Conservation (phyloP, 1,284 basidiomycete species). For the Ustilago bromivora region DNA sequence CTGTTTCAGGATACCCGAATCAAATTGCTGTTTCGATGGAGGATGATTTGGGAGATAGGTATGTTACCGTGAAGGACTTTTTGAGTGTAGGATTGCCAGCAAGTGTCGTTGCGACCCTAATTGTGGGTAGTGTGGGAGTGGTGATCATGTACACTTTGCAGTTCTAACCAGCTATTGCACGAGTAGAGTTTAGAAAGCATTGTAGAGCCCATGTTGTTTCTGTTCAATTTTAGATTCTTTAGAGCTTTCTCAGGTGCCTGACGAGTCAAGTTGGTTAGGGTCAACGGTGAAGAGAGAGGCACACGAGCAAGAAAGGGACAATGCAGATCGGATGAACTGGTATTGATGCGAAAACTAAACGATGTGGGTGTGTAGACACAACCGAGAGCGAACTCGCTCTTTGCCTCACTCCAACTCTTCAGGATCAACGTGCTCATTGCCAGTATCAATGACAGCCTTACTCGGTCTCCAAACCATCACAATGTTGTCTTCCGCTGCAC, state of each 20-base stretch:
- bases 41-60: constrained; percentile 88
- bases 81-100: constrained; percentile 92
- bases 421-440: constrained; percentile 29
- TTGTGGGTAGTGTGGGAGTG: constrained; percentile 66
- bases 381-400: background rate
- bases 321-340: no score
- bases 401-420: constrained; percentile 40
- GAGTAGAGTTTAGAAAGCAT: background rate
- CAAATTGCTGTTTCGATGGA: constrained; percentile 80
- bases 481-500: constrained; percentile 68
- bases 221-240: background rate
- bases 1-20: constrained; percentile 96
- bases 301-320: no score
- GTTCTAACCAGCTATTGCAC: constrained; percentile 18
- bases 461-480: constrained; percentile 64
- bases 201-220: background rate
- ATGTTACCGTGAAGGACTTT: constrained; percentile 77
- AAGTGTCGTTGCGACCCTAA: constrained; percentile 82
- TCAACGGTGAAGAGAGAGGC: no score
- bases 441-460: constrained; percentile 49
- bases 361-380: background rate
- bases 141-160: constrained; percentile 59
- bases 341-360: background rate
- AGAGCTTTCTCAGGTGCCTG: background rate
- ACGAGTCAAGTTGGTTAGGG: no score